These are phyloP conservation scores for Inonotus obliquus DNA, from an alignment of 1,284 basidiomycete genomes.

Conservation along the genomic window DNA sequence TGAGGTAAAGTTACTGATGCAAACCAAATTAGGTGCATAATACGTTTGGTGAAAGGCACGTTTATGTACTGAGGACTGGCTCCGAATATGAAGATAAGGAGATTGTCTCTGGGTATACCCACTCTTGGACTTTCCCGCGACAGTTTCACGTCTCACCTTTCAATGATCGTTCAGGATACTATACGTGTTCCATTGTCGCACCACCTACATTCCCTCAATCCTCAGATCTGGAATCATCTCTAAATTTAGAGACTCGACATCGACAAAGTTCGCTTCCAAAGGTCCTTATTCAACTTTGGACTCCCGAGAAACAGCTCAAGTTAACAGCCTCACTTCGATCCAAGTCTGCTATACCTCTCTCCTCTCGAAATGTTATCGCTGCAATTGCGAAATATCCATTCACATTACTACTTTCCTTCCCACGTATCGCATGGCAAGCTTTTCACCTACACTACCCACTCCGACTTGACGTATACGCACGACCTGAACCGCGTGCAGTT, in stretches of 20 bases:
- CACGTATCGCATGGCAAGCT: conserved; percentile 65
- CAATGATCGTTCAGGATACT: conserved; percentile 70
- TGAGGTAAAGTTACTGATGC: background rate
- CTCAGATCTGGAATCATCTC: background rate
- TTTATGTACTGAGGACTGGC: conserved; percentile 49
- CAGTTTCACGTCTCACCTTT: conserved; percentile 81
- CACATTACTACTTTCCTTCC: conserved; percentile 52
- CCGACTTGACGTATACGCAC: conserved; percentile 54
- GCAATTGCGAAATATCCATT: conserved; percentile 49
- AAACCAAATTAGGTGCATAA: conserved; percentile 57
- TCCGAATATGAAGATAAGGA: conserved; percentile 36
- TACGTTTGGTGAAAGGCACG: conserved; percentile 72
- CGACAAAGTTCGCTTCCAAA: conserved; percentile 35
- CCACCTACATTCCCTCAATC: conserved; percentile 31
- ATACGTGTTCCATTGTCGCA: conserved; percentile 46
- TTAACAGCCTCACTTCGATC: conserved; percentile 44
- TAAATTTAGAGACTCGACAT: background rate
- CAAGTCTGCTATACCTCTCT: conserved; percentile 37
- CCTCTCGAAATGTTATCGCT: conserved; percentile 36
- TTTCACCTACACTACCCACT: conserved; percentile 64
- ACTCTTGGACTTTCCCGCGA: conserved; percentile 69
- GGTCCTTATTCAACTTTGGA: conserved; percentile 44
- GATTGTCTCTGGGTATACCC: conserved; percentile 41
- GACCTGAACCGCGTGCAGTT: conserved; percentile 55
- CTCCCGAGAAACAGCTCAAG: conserved; percentile 36